A percentile compares a stretch with the other conserved stretches of the same genome.
These are phyloP conservation scores for Aspergillus coremiiformis DNA, from an alignment of 495 filamentous ascomycete species.

Conservation along the genomic window DNA sequence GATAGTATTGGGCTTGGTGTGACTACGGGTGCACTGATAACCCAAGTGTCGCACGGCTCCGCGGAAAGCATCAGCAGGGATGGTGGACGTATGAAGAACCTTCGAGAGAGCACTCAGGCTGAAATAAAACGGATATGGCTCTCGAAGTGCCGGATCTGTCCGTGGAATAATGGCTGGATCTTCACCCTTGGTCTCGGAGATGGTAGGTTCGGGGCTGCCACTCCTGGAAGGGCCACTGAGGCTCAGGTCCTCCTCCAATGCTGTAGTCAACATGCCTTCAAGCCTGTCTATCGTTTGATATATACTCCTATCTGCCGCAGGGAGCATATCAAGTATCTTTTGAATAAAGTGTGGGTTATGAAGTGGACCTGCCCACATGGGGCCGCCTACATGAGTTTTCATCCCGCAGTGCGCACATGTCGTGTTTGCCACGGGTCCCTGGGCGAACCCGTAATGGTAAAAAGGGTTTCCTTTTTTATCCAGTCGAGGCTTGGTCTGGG, in stretches of 20 bases:
- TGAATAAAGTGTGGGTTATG: constrained; percentile 78
- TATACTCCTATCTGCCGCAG: constrained; percentile 48
- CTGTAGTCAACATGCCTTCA: constrained; percentile 84
- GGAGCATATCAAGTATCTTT: constrained; percentile 60
- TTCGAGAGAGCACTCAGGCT: constrained; percentile 63
- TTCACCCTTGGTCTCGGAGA: constrained; percentile 14
- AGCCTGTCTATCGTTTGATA: constrained; percentile 77
- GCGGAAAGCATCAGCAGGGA: constrained; percentile 60
- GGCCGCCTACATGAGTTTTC: constrained; percentile 80
- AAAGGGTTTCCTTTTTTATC: constrained; percentile 64
- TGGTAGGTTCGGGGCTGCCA: constrained; percentile 1
- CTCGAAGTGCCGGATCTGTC: constrained; percentile 48
- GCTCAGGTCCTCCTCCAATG: constrained; percentile 63
- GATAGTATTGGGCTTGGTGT: constrained; percentile 80
- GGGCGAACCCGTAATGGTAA: constrained; percentile 66
- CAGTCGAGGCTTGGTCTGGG: constrained; percentile 50
- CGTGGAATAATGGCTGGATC: constrained; percentile 30
- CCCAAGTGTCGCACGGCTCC: constrained; percentile 76
- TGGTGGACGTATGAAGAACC: constrained; percentile 67
- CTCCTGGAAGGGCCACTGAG: constrained; percentile 12
- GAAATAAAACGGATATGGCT: constrained; percentile 81
- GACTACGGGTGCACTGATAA: constrained; percentile 73
- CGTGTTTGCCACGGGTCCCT: constrained; percentile 54
- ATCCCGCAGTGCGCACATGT: constrained; percentile 76
- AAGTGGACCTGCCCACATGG: constrained; percentile 89